Base-by-base conservation (phyloP, 1,284 basidiomycete species). In the Sphagnurus paluster region DNA sequence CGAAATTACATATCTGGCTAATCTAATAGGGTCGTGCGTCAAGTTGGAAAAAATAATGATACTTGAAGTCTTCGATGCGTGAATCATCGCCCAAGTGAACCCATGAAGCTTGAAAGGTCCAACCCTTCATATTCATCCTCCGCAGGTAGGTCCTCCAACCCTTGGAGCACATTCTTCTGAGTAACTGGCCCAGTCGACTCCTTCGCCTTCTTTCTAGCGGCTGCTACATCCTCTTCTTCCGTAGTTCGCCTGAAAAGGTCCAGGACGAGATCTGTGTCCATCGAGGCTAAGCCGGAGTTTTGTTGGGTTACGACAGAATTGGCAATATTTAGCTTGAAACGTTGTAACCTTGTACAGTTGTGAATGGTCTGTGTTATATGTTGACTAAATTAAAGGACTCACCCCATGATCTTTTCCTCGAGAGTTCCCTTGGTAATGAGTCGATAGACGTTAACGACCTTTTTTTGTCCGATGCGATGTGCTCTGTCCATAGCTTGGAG, bases 381-480 rank as follows among this genome's bases (percentile, higher is more conserved):
- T 28, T 21, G n/a, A n/a, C n/a, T n/a, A n/a, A 17, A 13, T 5
- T 2, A 37, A 35, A 24, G 20, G 11, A 60, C 88, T 53, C 64
- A 94, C 91, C 97, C 97, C 97, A 99, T 99, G 60, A 99, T 99
- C 71, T 98, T 98, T 67, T 99, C 96, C 68, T 99, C 97, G 42
- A 99, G 69, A 0, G 97, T 99, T 23, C 95, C 96, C 61, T 94
- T 89, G 10, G 95, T 99, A 60, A 99, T 94, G 45, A 99, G 71
- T 13, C 97, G 87, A 71, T 99, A 99, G 4, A 99, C 97, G 60
- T 98, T 99, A 36, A 99, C 97, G 11, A 98, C 95, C 68, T 95
- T 94, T 75, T 98, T 99, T 72, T 99, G 97, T 3, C 97, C 97
- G 23, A 99, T 87, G 46, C 97, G 87, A 70, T 99, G 97, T 1